Conservation (phyloP, 169 alveolate species). For the Plasmodium knowlesi region DNA sequence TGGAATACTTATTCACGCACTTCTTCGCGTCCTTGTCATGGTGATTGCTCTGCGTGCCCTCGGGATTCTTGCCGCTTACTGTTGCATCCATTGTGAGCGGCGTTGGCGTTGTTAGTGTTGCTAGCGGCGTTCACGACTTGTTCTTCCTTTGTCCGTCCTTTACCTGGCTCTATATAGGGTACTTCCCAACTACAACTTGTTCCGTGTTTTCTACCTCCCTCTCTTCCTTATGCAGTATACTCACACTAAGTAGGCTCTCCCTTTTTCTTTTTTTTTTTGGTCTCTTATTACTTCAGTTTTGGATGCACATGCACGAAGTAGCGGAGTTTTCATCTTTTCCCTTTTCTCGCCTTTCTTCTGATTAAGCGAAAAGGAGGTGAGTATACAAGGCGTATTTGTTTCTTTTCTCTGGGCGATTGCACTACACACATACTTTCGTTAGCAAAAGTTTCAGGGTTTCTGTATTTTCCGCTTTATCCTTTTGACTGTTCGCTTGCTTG, state of each 20-base stretch:
- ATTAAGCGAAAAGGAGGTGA: not conserved
- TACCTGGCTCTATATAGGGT: not conserved
- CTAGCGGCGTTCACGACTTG: not conserved
- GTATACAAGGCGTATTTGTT: not conserved
- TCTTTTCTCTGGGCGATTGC: not conserved
- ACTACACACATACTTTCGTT: not conserved
- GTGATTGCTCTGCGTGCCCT: not conserved
- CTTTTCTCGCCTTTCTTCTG: not conserved
- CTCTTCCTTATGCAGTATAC: not conserved
- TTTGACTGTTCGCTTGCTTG: not conserved
- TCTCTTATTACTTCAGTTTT: not conserved
- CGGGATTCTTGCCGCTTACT: not conserved
- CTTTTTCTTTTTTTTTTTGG: not conserved
- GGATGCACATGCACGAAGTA: not conserved
- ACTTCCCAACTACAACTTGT: not conserved
- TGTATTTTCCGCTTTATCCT: not conserved
- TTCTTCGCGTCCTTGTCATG: not conserved
- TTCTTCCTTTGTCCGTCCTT: not conserved
- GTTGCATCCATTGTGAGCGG: slow-evolving; percentile 7
- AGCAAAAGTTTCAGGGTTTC: not conserved
- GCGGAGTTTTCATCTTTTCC: not conserved
- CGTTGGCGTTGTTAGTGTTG: not conserved
- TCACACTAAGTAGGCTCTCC: not conserved
- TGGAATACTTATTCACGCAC: too few species aligned
- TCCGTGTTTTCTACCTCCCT: not conserved